Conservation (phyloP, 805 yeast genomes). For the Saturnispora diversa region DNA sequence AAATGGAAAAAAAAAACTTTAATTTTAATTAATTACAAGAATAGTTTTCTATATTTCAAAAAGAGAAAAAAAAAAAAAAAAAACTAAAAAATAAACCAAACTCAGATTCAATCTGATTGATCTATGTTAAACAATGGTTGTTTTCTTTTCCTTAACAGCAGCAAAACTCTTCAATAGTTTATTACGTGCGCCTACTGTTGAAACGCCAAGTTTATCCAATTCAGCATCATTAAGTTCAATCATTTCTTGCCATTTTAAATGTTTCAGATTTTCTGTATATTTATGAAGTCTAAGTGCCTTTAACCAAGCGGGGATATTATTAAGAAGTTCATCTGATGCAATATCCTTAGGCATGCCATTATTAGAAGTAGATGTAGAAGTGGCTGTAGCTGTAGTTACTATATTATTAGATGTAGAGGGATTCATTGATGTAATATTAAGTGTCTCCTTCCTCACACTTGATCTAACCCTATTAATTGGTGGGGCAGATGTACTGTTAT, state of each 20-base stretch:
- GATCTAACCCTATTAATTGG: conserved; percentile 12
- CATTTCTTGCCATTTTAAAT: conserved; percentile 71
- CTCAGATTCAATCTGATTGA: too few species aligned
- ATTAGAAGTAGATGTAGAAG: conserved; percentile 7
- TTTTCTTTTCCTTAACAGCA: conserved; percentile 55
- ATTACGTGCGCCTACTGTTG: conserved; percentile 92
- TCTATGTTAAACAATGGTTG: too few species aligned
- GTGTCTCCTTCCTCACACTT: neutral
- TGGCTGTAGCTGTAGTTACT: neutral
- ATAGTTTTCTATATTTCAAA: too few species aligned
- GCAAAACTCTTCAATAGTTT: conserved; percentile 88
- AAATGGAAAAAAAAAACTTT: too few species aligned
- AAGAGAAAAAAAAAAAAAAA: neutral
- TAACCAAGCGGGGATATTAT: conserved; percentile 88
- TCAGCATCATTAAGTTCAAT: conserved; percentile 60
- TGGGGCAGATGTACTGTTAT: conserved; percentile 13
- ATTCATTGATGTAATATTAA: conserved; percentile 4
- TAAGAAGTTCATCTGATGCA: conserved; percentile 46
- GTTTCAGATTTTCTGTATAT: conserved; percentile 77
- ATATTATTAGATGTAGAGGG: neutral
- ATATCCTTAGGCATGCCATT: conserved; percentile 36
- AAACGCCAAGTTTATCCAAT: conserved; percentile 73
- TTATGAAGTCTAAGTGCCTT: conserved; percentile 85
- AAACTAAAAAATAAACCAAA: neutral
- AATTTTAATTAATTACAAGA: too few species aligned